Base-by-base conservation (phyloP, 768 basidiomycete genomes). In the Mycena haematopus region DNA sequence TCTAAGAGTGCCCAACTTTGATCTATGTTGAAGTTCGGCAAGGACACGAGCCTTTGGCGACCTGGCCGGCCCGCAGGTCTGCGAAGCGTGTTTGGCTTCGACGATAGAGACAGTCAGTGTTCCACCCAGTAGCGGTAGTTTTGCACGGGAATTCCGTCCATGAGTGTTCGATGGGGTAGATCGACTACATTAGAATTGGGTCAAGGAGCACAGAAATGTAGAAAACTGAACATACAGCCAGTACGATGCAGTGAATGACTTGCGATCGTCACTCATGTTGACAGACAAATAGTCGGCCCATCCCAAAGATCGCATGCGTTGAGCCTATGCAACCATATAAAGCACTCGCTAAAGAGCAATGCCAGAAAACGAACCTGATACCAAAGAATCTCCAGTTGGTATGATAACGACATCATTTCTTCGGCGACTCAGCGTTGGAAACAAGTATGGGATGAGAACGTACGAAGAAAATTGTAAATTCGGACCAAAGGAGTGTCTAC, bases 361-460 rank as follows among this genome's bases (percentile, higher is more conserved):
- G 9, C 17, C 22, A 38, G 15, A 19, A 22, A 51, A 71, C 72
- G 35, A 65, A 82, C 83, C 71, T 95, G 93, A 69, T 88, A 91
- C 83, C 87, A 88, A 51, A 98, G 74, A 65, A 95, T 91, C 74
- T 95, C 96, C 17, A 98, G 82, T 70, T 96, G 95, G 75, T 97
- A 97, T 2, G 92, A 90, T 61, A 97, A 75, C 1, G 93, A 92
- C 86, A 95, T 92, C 81, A 93, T 90, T 72, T 95, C 94, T 96
- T 65, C 7, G 17, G 27, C 27, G 51, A 25, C 44, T 49, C 38
- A 62, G 42, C 21, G 36, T 29, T 59, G 27, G 35, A 59, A 33
- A 17, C 22, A 44, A 17, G 47, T 22, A 42, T 17, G 33, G 44
- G 33, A 63, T 8, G 11, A 29, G 21, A 5, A 69, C 93, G 70